These are phyloP conservation scores for Barnettozyma populi DNA, from an alignment of 805 yeast genomes.

Conservation along the genomic window DNA sequence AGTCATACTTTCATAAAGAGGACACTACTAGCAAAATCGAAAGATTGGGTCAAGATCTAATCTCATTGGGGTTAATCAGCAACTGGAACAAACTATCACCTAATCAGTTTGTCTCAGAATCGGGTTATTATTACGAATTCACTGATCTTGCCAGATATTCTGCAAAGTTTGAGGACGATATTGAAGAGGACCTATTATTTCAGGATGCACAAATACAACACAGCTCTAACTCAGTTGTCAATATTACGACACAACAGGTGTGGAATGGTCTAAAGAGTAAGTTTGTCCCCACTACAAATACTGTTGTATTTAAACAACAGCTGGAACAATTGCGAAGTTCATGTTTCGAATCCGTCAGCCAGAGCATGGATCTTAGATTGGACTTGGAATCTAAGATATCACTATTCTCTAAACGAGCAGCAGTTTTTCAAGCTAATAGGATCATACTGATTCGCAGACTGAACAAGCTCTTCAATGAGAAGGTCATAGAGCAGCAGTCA, in stretches of 20 bases:
- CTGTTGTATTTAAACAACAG: conserved; percentile 11
- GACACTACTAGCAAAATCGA: conserved; percentile 29
- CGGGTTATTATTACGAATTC: conserved; percentile 24
- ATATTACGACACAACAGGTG: conserved; percentile 7
- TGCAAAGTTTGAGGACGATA: conserved; percentile 11
- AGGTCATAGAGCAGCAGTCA: conserved; percentile 6
- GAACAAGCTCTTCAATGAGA: conserved; percentile 11
- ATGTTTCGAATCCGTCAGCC: conserved; percentile 9
- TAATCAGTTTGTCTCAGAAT: conserved; percentile 16
- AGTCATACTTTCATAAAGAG: conserved; percentile 15
- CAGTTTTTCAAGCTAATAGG: conserved; percentile 16
- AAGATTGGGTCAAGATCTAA: conserved; percentile 28
- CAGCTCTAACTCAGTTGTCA: background rate
- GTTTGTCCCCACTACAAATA: conserved; percentile 8
- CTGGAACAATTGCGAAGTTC: conserved; percentile 2
- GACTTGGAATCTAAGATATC: conserved; percentile 13
- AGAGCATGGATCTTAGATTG: conserved; percentile 3
- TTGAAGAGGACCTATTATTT: background rate
- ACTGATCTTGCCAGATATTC: conserved; percentile 24
- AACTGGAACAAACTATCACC: conserved; percentile 23
- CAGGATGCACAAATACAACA: background rate
- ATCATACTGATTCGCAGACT: conserved; percentile 11
- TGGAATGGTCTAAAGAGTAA: conserved; percentile 17
- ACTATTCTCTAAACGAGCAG: conserved; percentile 10
- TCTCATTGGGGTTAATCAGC: conserved; percentile 21